Conservation (phyloP, 139 green algal genomes). For the Mychonastes homosphaera region DNA sequence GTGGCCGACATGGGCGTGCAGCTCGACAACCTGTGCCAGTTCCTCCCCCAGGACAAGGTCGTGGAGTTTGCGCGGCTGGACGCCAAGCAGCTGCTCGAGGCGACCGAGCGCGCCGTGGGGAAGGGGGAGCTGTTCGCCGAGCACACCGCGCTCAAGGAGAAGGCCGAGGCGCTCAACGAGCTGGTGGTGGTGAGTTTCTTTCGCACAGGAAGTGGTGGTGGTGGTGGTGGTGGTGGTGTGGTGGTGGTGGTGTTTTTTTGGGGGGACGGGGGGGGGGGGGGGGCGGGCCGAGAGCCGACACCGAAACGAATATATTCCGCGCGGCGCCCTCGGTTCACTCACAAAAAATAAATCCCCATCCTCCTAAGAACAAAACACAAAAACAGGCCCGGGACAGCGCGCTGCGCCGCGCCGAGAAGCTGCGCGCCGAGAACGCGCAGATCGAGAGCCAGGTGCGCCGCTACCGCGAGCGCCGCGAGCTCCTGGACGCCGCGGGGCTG, state of each 20-base stretch:
- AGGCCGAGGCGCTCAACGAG: conserved; percentile 34
- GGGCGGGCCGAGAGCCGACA: too few species aligned
- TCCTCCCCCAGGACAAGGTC: conserved; percentile 93
- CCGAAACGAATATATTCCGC: too few species aligned
- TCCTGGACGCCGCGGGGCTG: too few species aligned
- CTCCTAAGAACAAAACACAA: too few species aligned
- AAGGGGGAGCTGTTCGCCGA: conserved; percentile 53
- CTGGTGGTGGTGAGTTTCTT: conserved; percentile 28
- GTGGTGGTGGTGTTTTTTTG: neutral
- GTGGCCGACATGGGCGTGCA: conserved; percentile 75
- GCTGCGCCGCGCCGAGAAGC: too few species aligned
- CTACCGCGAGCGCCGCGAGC: too few species aligned
- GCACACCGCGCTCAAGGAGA: conserved; percentile 63
- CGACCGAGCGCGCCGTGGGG: conserved; percentile 83
- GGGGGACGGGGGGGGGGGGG: too few species aligned
- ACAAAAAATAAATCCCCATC: too few species aligned
- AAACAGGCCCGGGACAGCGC: too few species aligned
- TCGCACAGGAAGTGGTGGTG: neutral
- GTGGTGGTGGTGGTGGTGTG: conserved; percentile 10
- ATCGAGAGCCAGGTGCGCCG: too few species aligned
- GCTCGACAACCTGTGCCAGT: conserved; percentile 96
- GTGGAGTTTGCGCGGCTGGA: conserved; percentile 77
- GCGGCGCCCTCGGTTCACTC: too few species aligned
- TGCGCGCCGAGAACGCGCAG: too few species aligned
- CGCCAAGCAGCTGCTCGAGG: conserved; percentile 64